phyloP scores from a whole-genome alignment of 345 rosid genomes.

The Rhodomyrtus tomentosa region DNA sequence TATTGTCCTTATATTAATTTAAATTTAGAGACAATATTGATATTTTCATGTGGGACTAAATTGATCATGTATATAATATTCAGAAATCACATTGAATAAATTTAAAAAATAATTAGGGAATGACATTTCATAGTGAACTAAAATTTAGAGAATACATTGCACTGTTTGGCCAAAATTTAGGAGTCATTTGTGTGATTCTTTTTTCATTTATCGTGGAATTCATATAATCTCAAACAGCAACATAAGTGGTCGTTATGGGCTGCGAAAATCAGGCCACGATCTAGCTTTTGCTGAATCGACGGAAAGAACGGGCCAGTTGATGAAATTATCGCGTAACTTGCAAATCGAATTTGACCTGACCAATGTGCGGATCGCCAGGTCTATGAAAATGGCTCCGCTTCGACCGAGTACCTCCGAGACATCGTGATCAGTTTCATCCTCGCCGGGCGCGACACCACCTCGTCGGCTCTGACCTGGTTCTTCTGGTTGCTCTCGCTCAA shows the following conservation, averaged over 20 bases:
- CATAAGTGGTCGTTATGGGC: not conserved
- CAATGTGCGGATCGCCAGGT: not conserved
- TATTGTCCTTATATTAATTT: too few species aligned
- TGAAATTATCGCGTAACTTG: not conserved
- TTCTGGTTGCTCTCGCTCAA: slow-evolving; percentile 24
- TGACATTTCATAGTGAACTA: too few species aligned
- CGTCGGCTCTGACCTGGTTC: slow-evolving; percentile 37
- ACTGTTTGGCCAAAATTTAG: too few species aligned
- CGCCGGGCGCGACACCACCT: slow-evolving; percentile 41
- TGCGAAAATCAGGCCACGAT: not conserved
- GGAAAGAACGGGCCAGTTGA: not conserved
- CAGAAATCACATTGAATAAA: too few species aligned
- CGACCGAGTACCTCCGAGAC: slow-evolving; percentile 11
- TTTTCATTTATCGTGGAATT: too few species aligned
- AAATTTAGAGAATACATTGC: too few species aligned
- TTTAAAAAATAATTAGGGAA: too few species aligned
- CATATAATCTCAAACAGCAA: not conserved
- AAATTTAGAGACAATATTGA: too few species aligned
- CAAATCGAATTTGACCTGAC: not conserved
- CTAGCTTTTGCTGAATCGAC: not conserved
- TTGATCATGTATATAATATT: too few species aligned
- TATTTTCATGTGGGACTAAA: too few species aligned
- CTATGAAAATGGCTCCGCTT: not conserved
- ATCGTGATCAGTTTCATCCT: slow-evolving; percentile 41
- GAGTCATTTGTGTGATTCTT: too few species aligned